These are phyloP conservation scores for Colletotrichum caudatum DNA, from an alignment of 2,329 filamentous ascomycete genomes.

Conservation along the genomic window DNA sequence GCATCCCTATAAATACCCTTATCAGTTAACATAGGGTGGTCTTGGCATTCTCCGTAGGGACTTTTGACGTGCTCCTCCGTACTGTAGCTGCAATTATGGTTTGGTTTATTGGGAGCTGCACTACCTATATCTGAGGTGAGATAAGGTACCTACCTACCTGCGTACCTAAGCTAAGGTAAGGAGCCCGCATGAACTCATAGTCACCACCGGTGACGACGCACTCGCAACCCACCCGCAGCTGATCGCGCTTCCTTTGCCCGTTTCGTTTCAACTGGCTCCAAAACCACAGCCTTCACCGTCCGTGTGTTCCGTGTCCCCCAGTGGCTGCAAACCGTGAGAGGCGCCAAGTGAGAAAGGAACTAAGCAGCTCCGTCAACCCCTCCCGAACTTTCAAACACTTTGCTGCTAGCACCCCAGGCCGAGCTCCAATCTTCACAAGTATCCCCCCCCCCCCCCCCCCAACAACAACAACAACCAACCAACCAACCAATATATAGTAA, in stretches of 20 bases:
- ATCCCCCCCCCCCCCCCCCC: conserved; percentile 1
- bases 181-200: background rate
- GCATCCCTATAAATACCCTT: no score
- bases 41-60: no score
- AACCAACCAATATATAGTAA: background rate
- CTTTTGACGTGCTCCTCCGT: no score
- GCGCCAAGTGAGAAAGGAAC: background rate
- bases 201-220: background rate
- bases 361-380: background rate
- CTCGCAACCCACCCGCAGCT: background rate
- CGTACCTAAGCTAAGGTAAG: background rate
- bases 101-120: background rate
- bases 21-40: no score
- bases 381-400: background rate
- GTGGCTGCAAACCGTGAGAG: background rate
- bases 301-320: conserved; percentile 10
- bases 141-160: background rate
- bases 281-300: conserved; percentile 3
- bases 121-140: background rate
- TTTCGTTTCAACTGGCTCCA: conserved; percentile 17
- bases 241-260: background rate
- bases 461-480: background rate
- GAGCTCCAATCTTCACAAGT: background rate
- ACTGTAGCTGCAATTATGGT: background rate
- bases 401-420: background rate